Base-by-base conservation (phyloP, 176 grass and related monocot species). In the Bothriochloa decipiens region DNA sequence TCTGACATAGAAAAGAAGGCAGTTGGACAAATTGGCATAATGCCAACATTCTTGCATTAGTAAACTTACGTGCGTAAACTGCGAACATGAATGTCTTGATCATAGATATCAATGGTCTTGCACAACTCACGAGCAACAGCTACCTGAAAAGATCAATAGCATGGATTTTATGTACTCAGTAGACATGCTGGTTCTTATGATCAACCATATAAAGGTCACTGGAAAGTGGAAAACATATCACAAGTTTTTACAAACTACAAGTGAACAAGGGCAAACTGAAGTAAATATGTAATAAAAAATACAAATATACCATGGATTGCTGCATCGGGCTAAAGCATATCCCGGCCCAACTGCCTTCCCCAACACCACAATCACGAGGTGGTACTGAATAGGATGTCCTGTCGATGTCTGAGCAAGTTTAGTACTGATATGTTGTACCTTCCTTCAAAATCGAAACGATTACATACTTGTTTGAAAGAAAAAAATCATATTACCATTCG, bases 331-430 rank as follows among this genome's bases (percentile, higher is more conserved):
- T 94, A 80, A 98, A 95, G 75, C 87, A 89, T 43, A 93, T 27
- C 61, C 96, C 96, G 81, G 96, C 81, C 96, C 96, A 98, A 83
- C 96, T 94, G 75, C 89, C 96, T 92, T 98, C 93, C 46, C 91
- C 93, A 41, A 95, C 52, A 64, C 91, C 93, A 83, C 77, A 75
- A 90, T 95, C 93, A 42, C 12, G 87, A 40, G 96, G 96, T 74
- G 92, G 86, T 69, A 98, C 93, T 65, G 96, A 94, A 90, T 95
- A 98, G 74, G 91, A 95, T 3, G 87, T 45, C 89, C 93, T 95
- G 91, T 92, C 83, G 28, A 89, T 88, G 77, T 92, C 96, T 95
- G 86, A 88, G 70, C 82, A 82, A 86, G 73, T 85, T 88, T 80
- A 91, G 25, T 52, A 68, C 40, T 49, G 16, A n/a, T 16, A 46